These are phyloP conservation scores for Amoeboaphelidium occidentale DNA, from an alignment of 371 early-diverging fungal species.

Conservation along the genomic window DNA sequence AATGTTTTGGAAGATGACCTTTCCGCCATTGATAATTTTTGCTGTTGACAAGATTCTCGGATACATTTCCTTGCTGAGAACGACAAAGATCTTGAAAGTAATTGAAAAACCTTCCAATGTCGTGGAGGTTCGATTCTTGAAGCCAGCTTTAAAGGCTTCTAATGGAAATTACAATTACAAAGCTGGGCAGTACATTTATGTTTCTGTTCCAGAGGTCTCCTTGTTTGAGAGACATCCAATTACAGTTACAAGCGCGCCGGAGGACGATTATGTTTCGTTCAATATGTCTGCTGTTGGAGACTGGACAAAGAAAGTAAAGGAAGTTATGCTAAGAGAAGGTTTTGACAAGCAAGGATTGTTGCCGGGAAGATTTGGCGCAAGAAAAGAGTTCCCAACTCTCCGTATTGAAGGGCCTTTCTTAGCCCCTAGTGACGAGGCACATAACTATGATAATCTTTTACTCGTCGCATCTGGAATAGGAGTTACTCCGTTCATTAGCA, in stretches of 20 bases:
- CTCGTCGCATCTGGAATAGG: conserved; percentile 22
- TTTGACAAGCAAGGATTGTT: neutral
- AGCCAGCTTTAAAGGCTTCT: no score
- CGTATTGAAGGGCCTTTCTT: conserved; percentile 11
- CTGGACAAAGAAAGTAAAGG: conserved; percentile 55
- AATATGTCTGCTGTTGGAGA: conserved; percentile 51
- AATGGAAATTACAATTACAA: no score
- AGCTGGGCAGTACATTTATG: conserved; percentile 44
- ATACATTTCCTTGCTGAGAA: no score
- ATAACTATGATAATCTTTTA: conserved; percentile 4
- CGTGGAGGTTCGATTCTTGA: no score
- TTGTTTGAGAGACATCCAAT: conserved; percentile 53
- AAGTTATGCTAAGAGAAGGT: no score
- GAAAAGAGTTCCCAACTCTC: conserved; percentile 7
- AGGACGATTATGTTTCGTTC: conserved; percentile 43
- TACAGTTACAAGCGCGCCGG: conserved; percentile 56
- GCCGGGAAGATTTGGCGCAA: neutral
- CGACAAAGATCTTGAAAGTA: no score
- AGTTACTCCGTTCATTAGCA: conserved; percentile 19
- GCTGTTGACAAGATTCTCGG: no score
- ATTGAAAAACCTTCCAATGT: no score
- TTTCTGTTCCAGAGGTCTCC: conserved; percentile 37
- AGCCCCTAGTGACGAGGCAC: conserved; percentile 6
- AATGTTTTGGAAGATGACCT: no score
- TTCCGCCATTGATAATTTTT: no score